Conservation (phyloP, 192 early-diverging fungal genomes). For the Entomortierella chlamydospora region DNA sequence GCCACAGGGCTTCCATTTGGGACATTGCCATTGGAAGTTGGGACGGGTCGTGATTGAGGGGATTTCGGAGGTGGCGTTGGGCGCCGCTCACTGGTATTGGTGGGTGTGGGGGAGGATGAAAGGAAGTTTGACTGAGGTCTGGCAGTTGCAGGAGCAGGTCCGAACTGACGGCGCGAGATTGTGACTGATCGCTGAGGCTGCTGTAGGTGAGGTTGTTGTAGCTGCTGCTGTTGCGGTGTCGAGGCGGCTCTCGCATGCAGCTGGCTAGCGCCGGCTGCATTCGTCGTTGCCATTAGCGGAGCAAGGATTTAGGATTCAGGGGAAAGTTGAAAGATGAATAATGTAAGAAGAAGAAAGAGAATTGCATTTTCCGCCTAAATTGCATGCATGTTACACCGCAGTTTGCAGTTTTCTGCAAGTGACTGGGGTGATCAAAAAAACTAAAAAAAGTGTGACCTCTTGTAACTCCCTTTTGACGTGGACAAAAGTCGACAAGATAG, state of each 20-base stretch:
- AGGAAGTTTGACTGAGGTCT: constrained; percentile 5
- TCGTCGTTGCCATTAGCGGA: constrained; percentile 2
- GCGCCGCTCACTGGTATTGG: background rate
- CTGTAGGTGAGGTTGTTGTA: constrained; percentile 1
- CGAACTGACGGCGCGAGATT: constrained; percentile 45
- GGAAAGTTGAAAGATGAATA: background rate
- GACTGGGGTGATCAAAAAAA: too few relatives aligned
- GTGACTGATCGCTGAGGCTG: constrained; percentile 20
- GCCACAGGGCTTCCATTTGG: background rate
- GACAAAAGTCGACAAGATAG: too few relatives aligned
- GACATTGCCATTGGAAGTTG: constrained; percentile 1
- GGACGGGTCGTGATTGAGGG: constrained; percentile 19
- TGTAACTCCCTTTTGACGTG: too few relatives aligned
- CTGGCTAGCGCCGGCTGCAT: constrained; percentile 17
- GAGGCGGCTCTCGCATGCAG: constrained; percentile 15
- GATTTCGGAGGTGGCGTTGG: constrained; percentile 40
- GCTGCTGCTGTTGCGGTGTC: constrained; percentile 19
- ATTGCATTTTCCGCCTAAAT: too few relatives aligned
- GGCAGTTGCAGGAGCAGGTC: constrained; percentile 15
- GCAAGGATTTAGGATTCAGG: background rate
- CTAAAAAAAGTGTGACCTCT: too few relatives aligned
- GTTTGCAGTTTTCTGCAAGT: too few relatives aligned
- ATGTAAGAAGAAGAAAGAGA: too few relatives aligned
- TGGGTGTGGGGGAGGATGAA: background rate
- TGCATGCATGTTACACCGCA: too few relatives aligned